Evolutionary conservation across 345 rosid species (phyloP).

Genomic region (Bruguiera sexangula): DNA sequence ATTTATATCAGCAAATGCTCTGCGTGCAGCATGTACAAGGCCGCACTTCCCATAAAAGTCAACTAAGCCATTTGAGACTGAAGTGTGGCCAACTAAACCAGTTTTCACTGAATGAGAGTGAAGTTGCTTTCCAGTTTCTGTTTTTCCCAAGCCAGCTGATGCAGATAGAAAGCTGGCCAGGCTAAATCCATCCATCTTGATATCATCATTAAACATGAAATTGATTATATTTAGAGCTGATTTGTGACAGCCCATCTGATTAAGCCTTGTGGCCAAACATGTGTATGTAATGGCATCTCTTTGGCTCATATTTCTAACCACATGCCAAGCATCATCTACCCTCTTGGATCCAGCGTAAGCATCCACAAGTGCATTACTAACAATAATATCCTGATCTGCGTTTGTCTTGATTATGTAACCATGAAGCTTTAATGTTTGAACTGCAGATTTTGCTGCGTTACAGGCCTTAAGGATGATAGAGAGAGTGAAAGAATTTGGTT

Average conservation of each 20-base stretch:
- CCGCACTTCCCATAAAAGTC: conserved; percentile 60
- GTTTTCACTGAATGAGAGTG: conserved; percentile 57
- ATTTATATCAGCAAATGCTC: conserved; percentile 45
- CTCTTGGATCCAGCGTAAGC: conserved; percentile 49
- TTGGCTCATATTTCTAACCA: conserved; percentile 37
- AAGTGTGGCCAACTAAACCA: conserved; percentile 39
- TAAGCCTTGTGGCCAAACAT: conserved; percentile 59
- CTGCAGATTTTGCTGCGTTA: conserved; percentile 22
- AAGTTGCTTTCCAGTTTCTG: conserved; percentile 59
- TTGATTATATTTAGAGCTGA: conserved; percentile 41
- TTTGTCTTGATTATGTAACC: conserved; percentile 44
- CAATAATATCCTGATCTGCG: conserved; percentile 24
- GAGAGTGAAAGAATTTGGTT: conserved; percentile 56
- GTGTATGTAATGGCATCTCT: conserved; percentile 61
- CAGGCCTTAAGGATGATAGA: conserved; percentile 48
- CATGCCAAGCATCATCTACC: conserved; percentile 46
- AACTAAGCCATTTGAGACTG: conserved; percentile 49
- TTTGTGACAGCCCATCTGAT: conserved; percentile 45
- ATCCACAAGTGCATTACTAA: conserved; percentile 60
- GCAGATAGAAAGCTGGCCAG: conserved; percentile 62
- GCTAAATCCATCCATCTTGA: conserved; percentile 52
- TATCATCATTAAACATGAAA: conserved; percentile 38
- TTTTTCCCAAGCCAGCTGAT: conserved; percentile 42
- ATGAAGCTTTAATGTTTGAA: conserved; percentile 43
- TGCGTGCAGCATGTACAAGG: conserved; percentile 32